Evolutionary conservation across 225 moss, liverwort and hornwort species (phyloP).

Genomic region (Straminergon stramineum): DNA sequence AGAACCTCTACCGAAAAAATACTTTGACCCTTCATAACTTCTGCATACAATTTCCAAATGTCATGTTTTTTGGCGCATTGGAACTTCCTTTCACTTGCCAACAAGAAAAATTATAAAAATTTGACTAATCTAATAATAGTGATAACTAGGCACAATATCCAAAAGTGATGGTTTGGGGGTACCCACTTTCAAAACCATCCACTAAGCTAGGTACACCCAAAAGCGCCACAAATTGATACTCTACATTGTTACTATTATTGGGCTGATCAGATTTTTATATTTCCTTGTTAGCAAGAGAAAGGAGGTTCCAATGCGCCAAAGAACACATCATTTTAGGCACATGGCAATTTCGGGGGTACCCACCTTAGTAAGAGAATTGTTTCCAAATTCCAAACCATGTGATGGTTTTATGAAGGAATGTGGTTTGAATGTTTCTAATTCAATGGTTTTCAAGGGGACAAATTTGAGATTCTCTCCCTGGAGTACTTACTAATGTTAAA

Average conservation of each 20-base stretch:
- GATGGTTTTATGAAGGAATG: background rate
- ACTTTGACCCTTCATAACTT: background rate
- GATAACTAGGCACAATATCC: background rate
- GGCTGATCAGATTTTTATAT: no score
- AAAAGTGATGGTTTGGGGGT: background rate
- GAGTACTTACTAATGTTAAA: background rate
- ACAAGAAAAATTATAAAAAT: background rate
- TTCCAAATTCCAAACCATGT: background rate
- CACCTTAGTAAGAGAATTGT: no score
- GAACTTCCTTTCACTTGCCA: background rate
- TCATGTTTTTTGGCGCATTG: accelerated
- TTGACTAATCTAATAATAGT: no score
- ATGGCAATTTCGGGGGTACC: no score
- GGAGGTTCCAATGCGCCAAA: no score
- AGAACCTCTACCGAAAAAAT: no score
- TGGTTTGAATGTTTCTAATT: background rate
- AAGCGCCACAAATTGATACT: no score
- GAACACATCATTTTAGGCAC: no score
- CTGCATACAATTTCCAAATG: background rate
- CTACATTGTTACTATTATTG: no score
- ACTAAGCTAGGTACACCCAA: no score
- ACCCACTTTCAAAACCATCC: background rate
- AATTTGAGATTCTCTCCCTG: background rate
- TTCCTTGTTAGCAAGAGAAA: no score
- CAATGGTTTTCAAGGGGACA: background rate